Conservation (phyloP, 2,329 filamentous ascomycete genomes). For the Hansfordia pulvinata region DNA sequence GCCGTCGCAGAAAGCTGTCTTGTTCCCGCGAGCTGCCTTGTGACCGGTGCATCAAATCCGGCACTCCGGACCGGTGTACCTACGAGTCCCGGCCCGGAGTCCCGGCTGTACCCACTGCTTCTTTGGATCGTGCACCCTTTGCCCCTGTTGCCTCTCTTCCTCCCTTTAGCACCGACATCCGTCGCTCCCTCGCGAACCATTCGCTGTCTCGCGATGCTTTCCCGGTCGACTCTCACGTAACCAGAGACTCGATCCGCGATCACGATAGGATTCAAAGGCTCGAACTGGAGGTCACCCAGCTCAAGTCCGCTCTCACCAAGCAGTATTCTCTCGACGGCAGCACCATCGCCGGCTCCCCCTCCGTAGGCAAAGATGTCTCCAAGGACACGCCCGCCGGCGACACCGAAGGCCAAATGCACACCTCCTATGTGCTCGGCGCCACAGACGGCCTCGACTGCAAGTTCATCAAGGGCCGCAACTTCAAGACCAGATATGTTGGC, state of each 20-base stretch:
- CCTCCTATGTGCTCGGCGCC: no score
- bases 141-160: slow-evolving; percentile 28
- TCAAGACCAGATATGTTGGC: slow-evolving; percentile 45
- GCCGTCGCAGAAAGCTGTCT: slow-evolving; percentile 45
- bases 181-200: slow-evolving; percentile 12
- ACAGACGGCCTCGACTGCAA: slow-evolving; percentile 32
- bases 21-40: slow-evolving; percentile 49
- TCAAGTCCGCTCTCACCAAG: slow-evolving; percentile 36
- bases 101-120: slow-evolving; percentile 14
- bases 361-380: slow-evolving; percentile 28
- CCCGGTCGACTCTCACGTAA: slow-evolving; percentile 16
- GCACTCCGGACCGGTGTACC: slow-evolving; percentile 44
- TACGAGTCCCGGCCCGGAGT: slow-evolving; percentile 36
- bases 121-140: slow-evolving; percentile 35
- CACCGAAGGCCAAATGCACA: no score
- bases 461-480: slow-evolving; percentile 44
- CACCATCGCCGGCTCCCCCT: slow-evolving; percentile 32
- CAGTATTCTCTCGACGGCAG: slow-evolving; percentile 35
- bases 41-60: slow-evolving; percentile 48
- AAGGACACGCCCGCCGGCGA: slow-evolving; percentile 15
- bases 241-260: slow-evolving; percentile 30
- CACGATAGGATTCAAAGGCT: slow-evolving; percentile 44
- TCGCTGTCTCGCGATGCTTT: slow-evolving; percentile 22
- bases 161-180: slow-evolving; percentile 20
- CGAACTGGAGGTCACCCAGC: slow-evolving; percentile 43